Conservation (phyloP, 768 basidiomycete species). For the Filobasidium wieringae region DNA sequence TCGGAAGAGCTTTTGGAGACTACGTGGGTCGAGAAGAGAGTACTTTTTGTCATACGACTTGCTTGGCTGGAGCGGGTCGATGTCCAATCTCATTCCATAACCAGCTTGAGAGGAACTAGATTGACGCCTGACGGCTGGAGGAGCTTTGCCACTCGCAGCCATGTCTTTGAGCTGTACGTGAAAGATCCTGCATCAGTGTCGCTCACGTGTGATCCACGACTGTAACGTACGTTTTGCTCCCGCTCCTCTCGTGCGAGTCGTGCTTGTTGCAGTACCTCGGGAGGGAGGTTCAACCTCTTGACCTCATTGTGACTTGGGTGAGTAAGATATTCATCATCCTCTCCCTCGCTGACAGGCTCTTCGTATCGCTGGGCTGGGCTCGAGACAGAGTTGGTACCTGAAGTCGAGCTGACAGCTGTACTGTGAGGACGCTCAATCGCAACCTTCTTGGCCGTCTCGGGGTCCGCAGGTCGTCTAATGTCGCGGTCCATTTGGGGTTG, state of each 20-base stretch:
- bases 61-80: constrained; percentile 76
- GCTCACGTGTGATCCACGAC: constrained; percentile 13
- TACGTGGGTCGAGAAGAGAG: constrained; percentile 50
- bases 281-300: constrained; percentile 62
- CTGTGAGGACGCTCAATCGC: constrained; percentile 52
- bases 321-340: constrained; percentile 55
- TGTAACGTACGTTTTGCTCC: constrained; percentile 56
- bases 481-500: constrained; percentile 7
- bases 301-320: constrained; percentile 69
- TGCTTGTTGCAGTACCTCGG: constrained; percentile 48
- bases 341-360: constrained; percentile 90
- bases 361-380: constrained; percentile 47
- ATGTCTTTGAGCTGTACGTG: constrained; percentile 42
- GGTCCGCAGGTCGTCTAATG: not conserved
- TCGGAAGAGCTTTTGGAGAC: constrained; percentile 42
- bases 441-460: constrained; percentile 30
- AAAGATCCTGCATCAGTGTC: constrained; percentile 26
- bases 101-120: constrained; percentile 1
- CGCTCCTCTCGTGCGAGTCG: constrained; percentile 77
- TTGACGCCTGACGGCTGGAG: not conserved
- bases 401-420: constrained; percentile 29
- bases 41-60: constrained; percentile 68
- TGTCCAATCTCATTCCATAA: constrained; percentile 39
- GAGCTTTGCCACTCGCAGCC: constrained; percentile 9
- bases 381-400: constrained; percentile 39